phyloP scores from a whole-genome alignment of 345 rosid genomes.

The Salix brachista region DNA sequence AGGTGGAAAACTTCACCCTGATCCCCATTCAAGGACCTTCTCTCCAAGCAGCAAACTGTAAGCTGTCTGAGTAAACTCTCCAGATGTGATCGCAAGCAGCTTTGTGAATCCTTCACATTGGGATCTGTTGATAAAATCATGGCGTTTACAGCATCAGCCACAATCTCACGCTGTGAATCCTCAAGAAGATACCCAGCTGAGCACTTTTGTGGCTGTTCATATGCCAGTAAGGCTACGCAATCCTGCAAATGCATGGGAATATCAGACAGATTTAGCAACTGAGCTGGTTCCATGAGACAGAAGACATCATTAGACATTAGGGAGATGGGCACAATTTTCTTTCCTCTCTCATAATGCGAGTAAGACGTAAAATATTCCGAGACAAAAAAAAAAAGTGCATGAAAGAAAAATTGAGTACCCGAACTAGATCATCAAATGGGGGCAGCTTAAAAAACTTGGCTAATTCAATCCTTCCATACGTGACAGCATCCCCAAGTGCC shows the following conservation, averaged over 20 bases:
- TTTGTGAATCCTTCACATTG: slow-evolving; percentile 41
- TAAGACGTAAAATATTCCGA: background rate
- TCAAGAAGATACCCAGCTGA: slow-evolving; percentile 65
- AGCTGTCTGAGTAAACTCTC: slow-evolving; percentile 82
- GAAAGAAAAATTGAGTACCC: slow-evolving; percentile 41
- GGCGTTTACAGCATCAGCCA: slow-evolving; percentile 82
- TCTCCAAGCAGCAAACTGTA: slow-evolving; percentile 70
- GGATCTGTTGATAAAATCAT: slow-evolving; percentile 72
- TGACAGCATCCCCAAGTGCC: slow-evolving; percentile 70
- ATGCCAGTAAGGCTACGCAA: slow-evolving; percentile 79
- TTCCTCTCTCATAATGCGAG: background rate
- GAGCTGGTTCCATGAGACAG: background rate
- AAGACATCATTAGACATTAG: background rate
- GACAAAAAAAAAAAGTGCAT: background rate
- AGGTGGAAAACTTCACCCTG: slow-evolving; percentile 84
- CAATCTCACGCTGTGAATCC: slow-evolving; percentile 76
- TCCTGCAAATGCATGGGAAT: slow-evolving; percentile 43
- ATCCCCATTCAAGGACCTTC: slow-evolving; percentile 62
- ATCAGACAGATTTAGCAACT: background rate
- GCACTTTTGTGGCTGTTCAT: slow-evolving; percentile 64
- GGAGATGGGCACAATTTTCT: background rate
- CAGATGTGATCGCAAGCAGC: slow-evolving; percentile 58
- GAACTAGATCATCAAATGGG: slow-evolving; percentile 53
- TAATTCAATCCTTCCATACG: slow-evolving; percentile 69
- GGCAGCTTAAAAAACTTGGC: slow-evolving; percentile 57